Base-by-base conservation (phyloP, 352 stramenopile species). In the Globisporangium spinosum region DNA sequence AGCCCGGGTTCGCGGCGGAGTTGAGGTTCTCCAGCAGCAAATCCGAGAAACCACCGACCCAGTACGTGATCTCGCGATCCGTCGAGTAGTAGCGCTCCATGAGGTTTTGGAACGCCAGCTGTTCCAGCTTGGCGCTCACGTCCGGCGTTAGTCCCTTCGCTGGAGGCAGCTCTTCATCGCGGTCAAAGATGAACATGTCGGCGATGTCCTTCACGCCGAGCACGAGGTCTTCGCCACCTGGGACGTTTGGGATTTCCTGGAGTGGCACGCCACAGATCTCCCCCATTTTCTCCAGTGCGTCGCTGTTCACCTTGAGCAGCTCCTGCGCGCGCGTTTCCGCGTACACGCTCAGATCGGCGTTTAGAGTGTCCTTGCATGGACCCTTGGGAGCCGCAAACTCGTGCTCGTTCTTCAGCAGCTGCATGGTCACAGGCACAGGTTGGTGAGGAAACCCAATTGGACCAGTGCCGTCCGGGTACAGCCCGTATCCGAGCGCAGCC, bases 31-130 rank as follows among this genome's bases (percentile, higher is more conserved):
- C 74, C 2, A 94, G 66, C 58, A 94, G 71, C 62, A 94, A 68
- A 23, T 90, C 76, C 0, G 74, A 71, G 70, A 94, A 94, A 17
- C 84, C 87, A 45, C 84, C 87, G 51, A 89, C 83, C 87, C 87
- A 94, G 77, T 94, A 94, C 56, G 87, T 94, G 67, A 94, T 79
- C 64, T 81, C 77, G 40, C 84, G 84, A 25, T 90, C 81, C 22
- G 87, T 91, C 23, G 82, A 80, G 74, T 92, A 94, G 70, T 94
- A 94, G 54, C 87, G 73, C 69, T 94, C 87, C 87, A 94, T 93
- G 59, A 94, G 83, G 71, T 91, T 90, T 10, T 77, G 85, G 71
- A 94, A 93, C 45, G 85, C 84, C 38, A 94, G 70, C 47, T 87
- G 70, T 68, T 93, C 82, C 22, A 94, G 69, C 34, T 87, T 61